Conservation (phyloP, 495 filamentous ascomycete species). For the Xylaria castorea region DNA sequence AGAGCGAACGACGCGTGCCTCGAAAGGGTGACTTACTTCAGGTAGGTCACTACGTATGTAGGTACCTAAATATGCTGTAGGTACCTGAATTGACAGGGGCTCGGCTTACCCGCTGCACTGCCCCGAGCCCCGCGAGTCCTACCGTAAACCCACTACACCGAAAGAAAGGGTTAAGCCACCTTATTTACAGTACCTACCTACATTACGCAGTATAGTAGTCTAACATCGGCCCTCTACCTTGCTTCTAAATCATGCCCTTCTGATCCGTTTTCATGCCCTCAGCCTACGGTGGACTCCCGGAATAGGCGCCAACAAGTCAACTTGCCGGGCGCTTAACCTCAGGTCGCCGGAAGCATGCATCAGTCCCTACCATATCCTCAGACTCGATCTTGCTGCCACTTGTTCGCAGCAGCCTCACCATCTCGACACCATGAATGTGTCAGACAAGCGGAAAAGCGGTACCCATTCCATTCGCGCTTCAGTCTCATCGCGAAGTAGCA, state of each 20-base stretch:
- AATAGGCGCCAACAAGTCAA: background rate
- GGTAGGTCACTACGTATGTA: background rate
- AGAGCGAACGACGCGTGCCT: no score
- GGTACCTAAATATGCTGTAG: background rate
- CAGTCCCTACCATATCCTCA: conserved; percentile 3
- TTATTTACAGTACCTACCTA: background rate
- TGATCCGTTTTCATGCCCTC: background rate
- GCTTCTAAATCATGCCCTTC: background rate
- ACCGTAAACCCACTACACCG: conserved; percentile 1
- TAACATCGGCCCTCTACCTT: background rate
- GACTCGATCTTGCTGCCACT: conserved; percentile 3
- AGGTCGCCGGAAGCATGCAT: conserved; percentile 16
- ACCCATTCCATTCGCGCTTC: conserved; percentile 36
- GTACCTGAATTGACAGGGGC: background rate
- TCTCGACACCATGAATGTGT: conserved; percentile 37
- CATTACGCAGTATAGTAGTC: background rate
- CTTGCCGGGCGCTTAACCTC: background rate
- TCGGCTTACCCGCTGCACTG: background rate
- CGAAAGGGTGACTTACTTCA: background rate
- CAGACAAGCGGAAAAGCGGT: conserved; percentile 44
- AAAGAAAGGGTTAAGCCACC: conserved; percentile 1
- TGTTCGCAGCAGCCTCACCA: background rate
- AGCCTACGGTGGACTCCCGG: background rate
- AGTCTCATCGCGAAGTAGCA: conserved; percentile 29
- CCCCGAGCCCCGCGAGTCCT: background rate